Conservation (phyloP, 768 basidiomycete genomes). For the Russula sp. region DNA sequence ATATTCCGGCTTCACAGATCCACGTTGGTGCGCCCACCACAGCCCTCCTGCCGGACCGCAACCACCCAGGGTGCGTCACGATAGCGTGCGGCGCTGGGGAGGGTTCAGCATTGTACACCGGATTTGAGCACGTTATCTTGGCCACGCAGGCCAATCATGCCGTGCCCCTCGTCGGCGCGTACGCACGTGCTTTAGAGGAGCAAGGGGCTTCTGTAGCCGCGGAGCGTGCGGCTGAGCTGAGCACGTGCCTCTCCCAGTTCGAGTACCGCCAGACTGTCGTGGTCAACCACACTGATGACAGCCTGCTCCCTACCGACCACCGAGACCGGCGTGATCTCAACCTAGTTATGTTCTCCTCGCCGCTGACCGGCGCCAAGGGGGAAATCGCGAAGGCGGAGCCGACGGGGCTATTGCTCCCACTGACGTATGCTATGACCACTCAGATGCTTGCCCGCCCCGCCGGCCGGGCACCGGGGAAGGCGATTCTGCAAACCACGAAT, state of each 20-base stretch:
- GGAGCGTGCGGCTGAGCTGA: constrained; percentile 35
- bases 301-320: constrained; percentile 46
- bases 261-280: constrained; percentile 52
- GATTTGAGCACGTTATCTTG: constrained; percentile 63
- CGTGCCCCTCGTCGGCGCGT: constrained; percentile 44
- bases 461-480: constrained; percentile 31
- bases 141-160: constrained; percentile 72
- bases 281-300: constrained; percentile 62
- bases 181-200: constrained; percentile 36
- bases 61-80: constrained; percentile 32
- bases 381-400: neutral
- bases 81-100: constrained; percentile 35
- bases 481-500: constrained; percentile 69
- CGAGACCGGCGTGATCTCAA: constrained; percentile 62
- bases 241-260: constrained; percentile 48
- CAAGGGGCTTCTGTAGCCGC: constrained; percentile 9
- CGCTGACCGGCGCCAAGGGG: neutral
- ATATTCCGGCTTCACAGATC: constrained; percentile 39
- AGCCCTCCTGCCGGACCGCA: constrained; percentile 37
- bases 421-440: constrained; percentile 64
- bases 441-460: constrained; percentile 45
- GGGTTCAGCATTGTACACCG: constrained; percentile 30
- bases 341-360: constrained; percentile 36
- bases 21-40: constrained; percentile 51
- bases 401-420: constrained; percentile 32